These are phyloP conservation scores for Panicum miliaceum DNA, from an alignment of 176 grass and related monocot species.

Conservation along the genomic window DNA sequence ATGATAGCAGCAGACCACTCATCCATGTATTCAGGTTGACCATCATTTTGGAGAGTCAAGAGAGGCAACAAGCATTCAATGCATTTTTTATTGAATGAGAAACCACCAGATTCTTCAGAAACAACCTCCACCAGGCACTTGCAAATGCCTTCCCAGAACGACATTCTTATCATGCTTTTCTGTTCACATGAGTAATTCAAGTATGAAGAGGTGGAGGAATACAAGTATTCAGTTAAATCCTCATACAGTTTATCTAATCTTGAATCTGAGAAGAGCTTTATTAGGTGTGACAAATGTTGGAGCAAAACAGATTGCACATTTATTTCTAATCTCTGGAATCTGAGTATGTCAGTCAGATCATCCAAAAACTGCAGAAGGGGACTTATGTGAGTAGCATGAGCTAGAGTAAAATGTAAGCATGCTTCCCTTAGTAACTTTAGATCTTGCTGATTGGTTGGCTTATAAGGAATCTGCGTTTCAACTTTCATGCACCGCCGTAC, in stretches of 20 bases:
- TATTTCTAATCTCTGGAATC: slow-evolving; percentile 81
- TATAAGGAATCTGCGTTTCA: slow-evolving; percentile 52
- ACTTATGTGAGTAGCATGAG: slow-evolving; percentile 72
- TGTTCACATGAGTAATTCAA: slow-evolving; percentile 57
- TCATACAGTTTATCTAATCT: slow-evolving; percentile 75
- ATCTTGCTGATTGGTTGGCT: slow-evolving; percentile 34
- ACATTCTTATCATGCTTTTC: slow-evolving; percentile 73
- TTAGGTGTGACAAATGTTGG: slow-evolving; percentile 62
- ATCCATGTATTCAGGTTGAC: slow-evolving; percentile 46
- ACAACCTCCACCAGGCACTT: slow-evolving; percentile 57
- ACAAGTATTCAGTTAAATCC: slow-evolving; percentile 73
- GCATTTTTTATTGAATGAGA: slow-evolving; percentile 66
- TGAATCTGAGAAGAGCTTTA: slow-evolving; percentile 73
- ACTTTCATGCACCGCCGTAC: slow-evolving; percentile 75
- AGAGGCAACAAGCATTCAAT: slow-evolving; percentile 63
- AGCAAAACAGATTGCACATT: slow-evolving; percentile 69
- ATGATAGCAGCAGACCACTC: slow-evolving; percentile 77
- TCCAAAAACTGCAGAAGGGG: slow-evolving; percentile 78
- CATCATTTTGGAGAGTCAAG: slow-evolving; percentile 56
- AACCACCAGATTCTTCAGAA: slow-evolving; percentile 46
- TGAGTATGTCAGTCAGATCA: slow-evolving; percentile 78
- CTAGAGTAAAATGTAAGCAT: slow-evolving; percentile 79
- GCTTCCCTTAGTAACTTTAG: slow-evolving; percentile 59
- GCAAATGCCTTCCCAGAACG: slow-evolving; percentile 76
- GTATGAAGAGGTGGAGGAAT: slow-evolving; percentile 53